Percentiles rank a stretch among this genome's conserved stretches.
Evolutionary conservation across 305 asterid species (phyloP).

Genomic region (Withania somnifera): DNA sequence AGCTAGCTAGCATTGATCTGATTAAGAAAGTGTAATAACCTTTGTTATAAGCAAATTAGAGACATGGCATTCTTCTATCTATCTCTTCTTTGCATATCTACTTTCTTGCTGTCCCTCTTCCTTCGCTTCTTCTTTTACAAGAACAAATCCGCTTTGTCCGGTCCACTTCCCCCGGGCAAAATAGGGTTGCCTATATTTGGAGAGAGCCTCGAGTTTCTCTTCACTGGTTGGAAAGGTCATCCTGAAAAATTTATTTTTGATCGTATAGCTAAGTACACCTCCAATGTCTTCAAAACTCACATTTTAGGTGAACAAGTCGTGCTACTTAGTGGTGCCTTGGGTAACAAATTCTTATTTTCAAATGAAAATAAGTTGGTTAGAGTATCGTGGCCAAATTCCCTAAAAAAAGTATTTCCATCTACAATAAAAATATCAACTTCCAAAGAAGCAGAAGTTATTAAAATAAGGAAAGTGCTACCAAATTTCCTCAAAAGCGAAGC

Average conservation of each 20-base stretch:
- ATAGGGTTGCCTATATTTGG: slow-evolving; percentile 72
- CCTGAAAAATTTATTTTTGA: slow-evolving; percentile 71
- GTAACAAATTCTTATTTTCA: slow-evolving; percentile 55
- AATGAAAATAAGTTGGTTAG: slow-evolving; percentile 35
- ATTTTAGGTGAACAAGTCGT: slow-evolving; percentile 47
- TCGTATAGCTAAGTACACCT: slow-evolving; percentile 44
- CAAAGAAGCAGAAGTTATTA: too few relatives aligned
- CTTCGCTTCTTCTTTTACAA: slow-evolving; percentile 45
- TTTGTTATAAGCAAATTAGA: too few relatives aligned
- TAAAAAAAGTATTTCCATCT: too few relatives aligned
- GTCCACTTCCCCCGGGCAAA: slow-evolving; percentile 51
- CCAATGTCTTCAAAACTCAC: slow-evolving; percentile 48
- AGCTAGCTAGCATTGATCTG: too few relatives aligned
- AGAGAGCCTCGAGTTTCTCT: slow-evolving; percentile 65
- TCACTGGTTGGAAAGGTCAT: slow-evolving; percentile 70
- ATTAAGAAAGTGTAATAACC: too few relatives aligned
- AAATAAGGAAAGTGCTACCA: too few relatives aligned
- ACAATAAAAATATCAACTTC: too few relatives aligned
- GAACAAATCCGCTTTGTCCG: slow-evolving; percentile 8
- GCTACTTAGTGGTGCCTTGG: slow-evolving; percentile 50
- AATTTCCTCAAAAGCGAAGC: too few relatives aligned
- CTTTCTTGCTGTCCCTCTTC: slow-evolving; percentile 24
- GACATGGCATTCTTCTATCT: slow-evolving; percentile 44
- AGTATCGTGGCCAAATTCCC: too few relatives aligned
- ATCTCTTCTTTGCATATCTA: slow-evolving; percentile 29